Base-by-base conservation (phyloP, 331 rosid genomes). In the Pyrus hybrid region DNA sequence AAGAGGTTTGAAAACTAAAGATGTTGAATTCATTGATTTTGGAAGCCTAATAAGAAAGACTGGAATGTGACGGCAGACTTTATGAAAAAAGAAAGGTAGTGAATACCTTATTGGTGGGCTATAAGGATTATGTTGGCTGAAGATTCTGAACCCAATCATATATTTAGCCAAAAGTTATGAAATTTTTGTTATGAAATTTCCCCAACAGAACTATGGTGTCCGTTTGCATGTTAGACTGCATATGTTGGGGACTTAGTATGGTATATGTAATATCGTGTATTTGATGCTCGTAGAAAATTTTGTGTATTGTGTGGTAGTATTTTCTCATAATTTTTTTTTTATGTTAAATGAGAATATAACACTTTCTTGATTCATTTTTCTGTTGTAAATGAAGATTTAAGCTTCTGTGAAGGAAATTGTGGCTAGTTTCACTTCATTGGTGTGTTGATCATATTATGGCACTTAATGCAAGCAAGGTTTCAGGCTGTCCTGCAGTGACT, bases 381-480 rank as follows among this genome's bases (percentile, higher is more conserved):
- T 78, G 66, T 77, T 78, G 68, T 72, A 51, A 58, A 18, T 78
- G 53, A 82, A 86, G 87, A 64, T 80, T 63, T 70, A 65, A 73
- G 84, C 62, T 84, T 62, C 77, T 80, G 61, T 33, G 65, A 86
- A 74, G 74, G 81, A 71, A 72, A 66, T 71, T 80, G 75, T 80
- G 79, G 73, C 76, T 79, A 37, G 83, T 61, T 30, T 80, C 73
- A 30, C 47, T 64, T 66, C 76, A 56, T 85, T 82, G 70, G 70
- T 62, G 32, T 74, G 63, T 69, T 81, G 84, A 86, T 74, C 51
- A 65, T 74, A 75, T 75, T 77, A 91, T 93, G 98, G 95, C 96
- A 37, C 75, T 91, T 70, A 57, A 88, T 71, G 81, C 88, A 76
- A 83, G 85, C 91, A 91, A 82, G 86, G 83, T 89, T 76, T 77